phyloP scores from a whole-genome alignment of 2,329 filamentous ascomycete species.

The Thielaviopsis ethacetica region DNA sequence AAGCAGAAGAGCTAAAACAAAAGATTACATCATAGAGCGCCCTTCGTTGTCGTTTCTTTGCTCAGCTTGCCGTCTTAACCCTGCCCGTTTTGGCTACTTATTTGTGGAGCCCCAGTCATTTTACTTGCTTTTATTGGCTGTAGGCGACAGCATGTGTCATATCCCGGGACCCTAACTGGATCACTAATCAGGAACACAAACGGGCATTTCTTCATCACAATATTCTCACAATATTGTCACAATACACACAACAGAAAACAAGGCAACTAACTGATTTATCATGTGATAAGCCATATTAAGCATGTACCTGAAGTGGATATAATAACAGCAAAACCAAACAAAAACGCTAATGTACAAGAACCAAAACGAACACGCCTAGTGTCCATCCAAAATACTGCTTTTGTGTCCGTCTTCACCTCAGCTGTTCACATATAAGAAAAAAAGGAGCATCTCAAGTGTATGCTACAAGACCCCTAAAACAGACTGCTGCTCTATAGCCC shows the following conservation, averaged over 20 bases:
- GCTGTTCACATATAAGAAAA: no score
- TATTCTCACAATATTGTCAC: neutral
- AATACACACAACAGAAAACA: no score
- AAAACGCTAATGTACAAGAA: neutral
- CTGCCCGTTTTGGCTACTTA: neutral
- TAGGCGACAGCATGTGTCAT: neutral
- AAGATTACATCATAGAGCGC: neutral
- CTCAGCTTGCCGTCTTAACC: neutral
- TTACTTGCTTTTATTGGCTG: neutral
- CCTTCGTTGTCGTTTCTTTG: neutral
- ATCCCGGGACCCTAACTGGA: neutral
- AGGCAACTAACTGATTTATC: no score
- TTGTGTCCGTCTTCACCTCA: neutral
- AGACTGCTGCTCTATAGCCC: slow-evolving; percentile 4
- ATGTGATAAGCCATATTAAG: no score
- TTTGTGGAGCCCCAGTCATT: neutral
- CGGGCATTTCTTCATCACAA: neutral
- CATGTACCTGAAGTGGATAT: neutral
- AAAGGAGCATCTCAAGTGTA: neutral
- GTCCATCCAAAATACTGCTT: neutral
- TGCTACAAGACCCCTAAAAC: neutral
- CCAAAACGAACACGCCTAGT: neutral
- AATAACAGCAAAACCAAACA: neutral
- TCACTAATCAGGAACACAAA: neutral
- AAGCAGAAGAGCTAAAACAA: neutral